These are phyloP conservation scores for Rhynchosporium secalis DNA, from an alignment of 2,329 filamentous ascomycete species.

Conservation along the genomic window DNA sequence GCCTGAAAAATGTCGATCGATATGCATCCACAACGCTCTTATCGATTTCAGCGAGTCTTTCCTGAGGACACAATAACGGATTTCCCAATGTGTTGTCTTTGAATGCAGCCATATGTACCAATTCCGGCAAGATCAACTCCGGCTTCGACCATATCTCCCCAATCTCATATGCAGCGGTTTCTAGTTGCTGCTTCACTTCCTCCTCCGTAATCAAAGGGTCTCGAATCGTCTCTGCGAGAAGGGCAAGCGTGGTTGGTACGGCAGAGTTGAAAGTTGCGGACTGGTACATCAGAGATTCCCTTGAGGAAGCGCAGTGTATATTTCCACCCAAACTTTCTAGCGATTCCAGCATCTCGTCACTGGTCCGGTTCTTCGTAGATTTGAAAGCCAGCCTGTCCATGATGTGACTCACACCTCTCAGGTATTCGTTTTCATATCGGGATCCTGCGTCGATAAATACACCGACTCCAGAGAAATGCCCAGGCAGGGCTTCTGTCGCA, in stretches of 20 bases:
- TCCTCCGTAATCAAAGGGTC: conserved; percentile 81
- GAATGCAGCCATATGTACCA: conserved; percentile 93
- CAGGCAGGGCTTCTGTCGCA: conserved; percentile 89
- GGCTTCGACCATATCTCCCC: conserved; percentile 97
- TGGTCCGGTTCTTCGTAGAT: conserved; percentile 68
- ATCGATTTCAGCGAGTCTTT: conserved; percentile 75
- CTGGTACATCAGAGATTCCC: conserved; percentile 98
- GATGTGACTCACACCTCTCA: conserved; percentile 92
- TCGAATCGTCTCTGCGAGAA: conserved; percentile 92
- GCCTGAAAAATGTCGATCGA: conserved; percentile 78
- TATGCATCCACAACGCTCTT: conserved; percentile 74
- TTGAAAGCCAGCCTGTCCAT: conserved; percentile 97
- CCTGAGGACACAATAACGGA: conserved; percentile 85
- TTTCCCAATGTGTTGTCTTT: conserved; percentile 96
- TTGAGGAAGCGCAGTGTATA: conserved; percentile 92
- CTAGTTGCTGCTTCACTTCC: conserved; percentile 83
- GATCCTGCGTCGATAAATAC: conserved; percentile 96
- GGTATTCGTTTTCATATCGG: conserved; percentile 81
- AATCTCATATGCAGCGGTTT: conserved; percentile 94
- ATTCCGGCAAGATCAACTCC: conserved; percentile 89
- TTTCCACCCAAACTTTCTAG: conserved; percentile 90
- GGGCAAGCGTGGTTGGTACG: conserved; percentile 75
- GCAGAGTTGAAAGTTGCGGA: conserved; percentile 95
- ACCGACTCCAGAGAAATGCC: conserved; percentile 91
- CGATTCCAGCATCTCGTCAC: conserved; percentile 83